Evolutionary conservation across 768 basidiomycete species (phyloP), one percentile per base, ranked within the genome.

Genomic region (Suillus discolor): DNA sequence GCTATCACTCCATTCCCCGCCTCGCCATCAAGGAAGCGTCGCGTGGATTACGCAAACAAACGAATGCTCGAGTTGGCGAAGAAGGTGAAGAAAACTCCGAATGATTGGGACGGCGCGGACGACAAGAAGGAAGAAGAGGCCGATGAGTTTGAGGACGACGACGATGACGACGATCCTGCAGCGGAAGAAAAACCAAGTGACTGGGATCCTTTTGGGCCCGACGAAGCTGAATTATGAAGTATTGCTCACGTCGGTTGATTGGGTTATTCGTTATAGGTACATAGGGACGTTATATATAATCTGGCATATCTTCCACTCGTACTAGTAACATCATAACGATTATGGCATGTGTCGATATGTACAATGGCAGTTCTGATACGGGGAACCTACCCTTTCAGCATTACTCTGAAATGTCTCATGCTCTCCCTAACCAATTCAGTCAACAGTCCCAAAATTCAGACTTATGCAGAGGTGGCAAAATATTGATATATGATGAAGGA

Each of bases 31-130:
- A 69, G 68, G 11, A 72, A 75, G 53, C 70, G 74, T 61, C 71
- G 75, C 6, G 75, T 76, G 25, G 74, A 76, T 34, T 77, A 75
- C 28, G 74, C 75, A 61, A 70, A 70, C 34, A 74, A 70, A 18
- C 75, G 75, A 23, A 55, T 76, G 1, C 36, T 74, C 38, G 72
- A 73, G 66, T 54, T 76, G 61, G 74, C 75, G 7, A 75, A 72
- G 36, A 73, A 73, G 0, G 72, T 72, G 3, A 72, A 71, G 74
- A 77, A 71, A 57, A 71, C 69, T 34, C 68, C 74, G 2, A 74
- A 71, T 11, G 62, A 71, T 55, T 34, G 31, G 54, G 54, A 55
- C 20, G 3, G 12, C 18, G 54, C 2, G 3, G 39, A 68, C 59
- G 75, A 71, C 16, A 73, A 76, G 39, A 72, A 75, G 25, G 68